Evolutionary conservation across 306 rosid species (phyloP).

Genomic region (Medicago ruthenica): DNA sequence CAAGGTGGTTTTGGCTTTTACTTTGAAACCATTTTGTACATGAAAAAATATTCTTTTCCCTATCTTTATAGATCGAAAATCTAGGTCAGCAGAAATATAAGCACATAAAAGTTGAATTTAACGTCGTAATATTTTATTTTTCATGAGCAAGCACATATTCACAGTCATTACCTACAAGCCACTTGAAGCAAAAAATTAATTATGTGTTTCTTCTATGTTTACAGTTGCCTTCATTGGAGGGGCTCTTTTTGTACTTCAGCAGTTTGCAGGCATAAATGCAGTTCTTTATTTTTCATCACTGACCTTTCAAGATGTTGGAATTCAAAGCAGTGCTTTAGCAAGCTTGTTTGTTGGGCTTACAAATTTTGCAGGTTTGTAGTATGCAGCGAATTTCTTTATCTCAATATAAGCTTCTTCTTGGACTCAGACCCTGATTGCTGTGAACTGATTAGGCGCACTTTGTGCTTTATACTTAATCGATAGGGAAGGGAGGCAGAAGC

Average conservation of each 20-base stretch:
- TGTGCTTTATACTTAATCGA: constrained; percentile 80
- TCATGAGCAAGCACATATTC: constrained; percentile 6
- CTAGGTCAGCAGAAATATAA: constrained; percentile 21
- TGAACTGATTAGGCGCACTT: constrained; percentile 66
- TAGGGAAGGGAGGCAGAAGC: constrained; percentile 84
- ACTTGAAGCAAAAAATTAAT: constrained; percentile 32
- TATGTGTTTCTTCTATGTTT: constrained; percentile 45
- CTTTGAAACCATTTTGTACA: constrained; percentile 25
- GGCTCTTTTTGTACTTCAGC: constrained; percentile 85
- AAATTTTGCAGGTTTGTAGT: constrained; percentile 75
- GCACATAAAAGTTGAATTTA: constrained; percentile 20
- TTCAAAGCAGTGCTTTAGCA: constrained; percentile 71
- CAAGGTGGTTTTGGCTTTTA: constrained; percentile 62
- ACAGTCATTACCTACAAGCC: constrained; percentile 15
- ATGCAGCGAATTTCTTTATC: constrained; percentile 23
- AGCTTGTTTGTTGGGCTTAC: constrained; percentile 85
- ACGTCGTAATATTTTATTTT: constrained; percentile 31
- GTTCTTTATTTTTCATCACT: constrained; percentile 90
- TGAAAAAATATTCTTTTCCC: constrained; percentile 6
- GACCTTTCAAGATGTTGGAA: constrained; percentile 86
- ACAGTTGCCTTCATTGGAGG: constrained; percentile 88
- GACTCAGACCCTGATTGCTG: constrained; percentile 41
- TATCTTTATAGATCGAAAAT: constrained; percentile 20
- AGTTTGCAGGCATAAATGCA: constrained; percentile 89
- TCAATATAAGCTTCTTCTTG: constrained; percentile 36